phyloP scores from a whole-genome alignment of 164 flowering plant species.

The Magnolia kwangsiensis region DNA sequence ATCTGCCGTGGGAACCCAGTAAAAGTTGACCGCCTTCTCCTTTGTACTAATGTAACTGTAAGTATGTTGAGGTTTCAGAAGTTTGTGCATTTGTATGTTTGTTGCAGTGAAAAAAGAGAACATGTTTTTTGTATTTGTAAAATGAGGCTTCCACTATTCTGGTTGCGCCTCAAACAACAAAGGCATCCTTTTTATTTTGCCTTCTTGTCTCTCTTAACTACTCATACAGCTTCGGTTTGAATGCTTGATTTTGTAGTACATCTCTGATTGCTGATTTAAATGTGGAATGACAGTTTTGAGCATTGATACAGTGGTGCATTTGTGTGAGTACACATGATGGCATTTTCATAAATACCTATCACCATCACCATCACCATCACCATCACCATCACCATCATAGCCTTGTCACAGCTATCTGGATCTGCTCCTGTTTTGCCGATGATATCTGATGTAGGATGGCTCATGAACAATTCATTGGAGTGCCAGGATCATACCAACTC shows the following conservation, averaged over 20 bases:
- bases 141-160: slow-evolving; percentile 5
- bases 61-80: slow-evolving; percentile 5
- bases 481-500: too few relatives aligned
- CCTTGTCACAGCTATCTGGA: background rate
- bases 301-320: background rate
- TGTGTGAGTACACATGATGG: background rate
- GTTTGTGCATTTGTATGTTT: slow-evolving; percentile 10
- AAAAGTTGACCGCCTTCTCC: background rate
- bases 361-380: too few relatives aligned
- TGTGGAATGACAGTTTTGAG: slow-evolving; percentile 3
- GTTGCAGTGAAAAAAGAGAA: background rate
- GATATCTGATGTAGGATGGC: too few relatives aligned
- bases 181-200: slow-evolving; percentile 9
- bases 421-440: too few relatives aligned
- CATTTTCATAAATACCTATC: too few relatives aligned
- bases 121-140: background rate
- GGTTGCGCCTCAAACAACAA: slow-evolving; percentile 3
- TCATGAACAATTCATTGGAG: too few relatives aligned
- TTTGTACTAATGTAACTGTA: slow-evolving; percentile 7
- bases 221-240: background rate
- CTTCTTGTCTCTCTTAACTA: background rate
- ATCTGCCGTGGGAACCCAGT: background rate
- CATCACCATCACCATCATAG: background rate
- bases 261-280: slow-evolving; percentile 3
- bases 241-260: slow-evolving; percentile 3